A percentile compares a stretch with the other conserved stretches of the same genome.
These are phyloP conservation scores for Suaeda aralocaspica DNA, from an alignment of 148 eudicot genomes.

Conservation along the genomic window DNA sequence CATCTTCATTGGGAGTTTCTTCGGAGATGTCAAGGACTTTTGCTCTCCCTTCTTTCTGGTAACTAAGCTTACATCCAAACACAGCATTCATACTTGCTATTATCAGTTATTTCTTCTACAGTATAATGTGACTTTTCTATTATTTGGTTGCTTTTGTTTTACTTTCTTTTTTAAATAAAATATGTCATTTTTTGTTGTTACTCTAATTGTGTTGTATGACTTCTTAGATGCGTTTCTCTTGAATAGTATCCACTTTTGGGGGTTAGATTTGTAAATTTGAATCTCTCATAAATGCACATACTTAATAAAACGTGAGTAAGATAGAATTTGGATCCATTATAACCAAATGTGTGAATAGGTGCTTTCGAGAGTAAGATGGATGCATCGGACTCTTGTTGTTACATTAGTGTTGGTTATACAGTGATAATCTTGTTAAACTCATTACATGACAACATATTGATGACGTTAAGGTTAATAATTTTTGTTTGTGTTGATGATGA, in stretches of 20 bases:
- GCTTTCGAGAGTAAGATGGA: not conserved
- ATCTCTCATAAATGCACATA: not conserved
- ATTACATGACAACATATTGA: not conserved
- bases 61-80: not conserved
- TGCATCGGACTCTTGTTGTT: not conserved
- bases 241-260: not conserved
- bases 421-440: no score
- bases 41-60: conserved; percentile 67
- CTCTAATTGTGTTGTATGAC: not conserved
- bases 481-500: no score
- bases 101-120: not conserved
- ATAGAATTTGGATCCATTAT: no score
- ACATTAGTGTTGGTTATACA: no score
- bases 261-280: not conserved
- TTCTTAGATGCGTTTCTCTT: not conserved
- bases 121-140: not conserved
- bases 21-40: conserved; percentile 47
- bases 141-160: not conserved
- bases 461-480: not conserved
- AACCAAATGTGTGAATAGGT: no score
- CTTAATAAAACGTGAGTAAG: no score
- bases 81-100: conserved; percentile 2
- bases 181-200: conserved; percentile 3
- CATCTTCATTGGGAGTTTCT: conserved; percentile 62
- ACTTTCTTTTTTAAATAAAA: not conserved